Evolutionary conservation across 2,329 filamentous ascomycete species (phyloP).

Genomic region (Pestalotiopsis sp.): DNA sequence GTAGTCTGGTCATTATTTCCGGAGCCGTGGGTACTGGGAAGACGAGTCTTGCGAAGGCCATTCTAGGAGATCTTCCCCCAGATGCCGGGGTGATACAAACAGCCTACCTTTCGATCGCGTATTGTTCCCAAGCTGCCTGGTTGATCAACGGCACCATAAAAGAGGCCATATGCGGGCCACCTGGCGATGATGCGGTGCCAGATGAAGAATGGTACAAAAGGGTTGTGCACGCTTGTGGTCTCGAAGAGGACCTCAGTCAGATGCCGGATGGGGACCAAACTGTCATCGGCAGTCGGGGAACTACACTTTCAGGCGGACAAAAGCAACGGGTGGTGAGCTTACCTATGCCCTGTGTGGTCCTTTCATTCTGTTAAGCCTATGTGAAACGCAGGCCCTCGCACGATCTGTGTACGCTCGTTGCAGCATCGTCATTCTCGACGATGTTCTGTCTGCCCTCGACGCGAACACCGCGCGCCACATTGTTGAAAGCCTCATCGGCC

Average conservation of each 20-base stretch:
- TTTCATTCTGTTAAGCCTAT: not conserved
- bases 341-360: not conserved
- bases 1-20: slow-evolving; percentile 31
- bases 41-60: slow-evolving; percentile 41
- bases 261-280: slow-evolving; percentile 39
- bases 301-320: slow-evolving; percentile 48
- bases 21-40: slow-evolving; percentile 48
- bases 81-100: slow-evolving; percentile 25
- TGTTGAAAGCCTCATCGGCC: slow-evolving; percentile 31
- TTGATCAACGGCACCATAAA: slow-evolving; percentile 34
- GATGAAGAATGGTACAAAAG: slow-evolving; percentile 26
- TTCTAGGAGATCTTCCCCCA: slow-evolving; percentile 38
- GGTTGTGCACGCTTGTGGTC: slow-evolving; percentile 27
- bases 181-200: slow-evolving; percentile 23
- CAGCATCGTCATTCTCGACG: slow-evolving; percentile 34
- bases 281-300: slow-evolving; percentile 44
- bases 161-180: slow-evolving; percentile 25
- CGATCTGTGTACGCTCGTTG: slow-evolving; percentile 33
- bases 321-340: slow-evolving; percentile 36
- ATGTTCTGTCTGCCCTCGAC: slow-evolving; percentile 38
- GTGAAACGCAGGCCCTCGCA: slow-evolving; percentile 35
- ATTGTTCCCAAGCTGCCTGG: slow-evolving; percentile 39
- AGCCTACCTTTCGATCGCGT: slow-evolving; percentile 30
- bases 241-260: slow-evolving; percentile 30
- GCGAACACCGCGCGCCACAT: slow-evolving; percentile 31